phyloP scores from a whole-genome alignment of 768 basidiomycete genomes.

The Mycena albidolilacea region DNA sequence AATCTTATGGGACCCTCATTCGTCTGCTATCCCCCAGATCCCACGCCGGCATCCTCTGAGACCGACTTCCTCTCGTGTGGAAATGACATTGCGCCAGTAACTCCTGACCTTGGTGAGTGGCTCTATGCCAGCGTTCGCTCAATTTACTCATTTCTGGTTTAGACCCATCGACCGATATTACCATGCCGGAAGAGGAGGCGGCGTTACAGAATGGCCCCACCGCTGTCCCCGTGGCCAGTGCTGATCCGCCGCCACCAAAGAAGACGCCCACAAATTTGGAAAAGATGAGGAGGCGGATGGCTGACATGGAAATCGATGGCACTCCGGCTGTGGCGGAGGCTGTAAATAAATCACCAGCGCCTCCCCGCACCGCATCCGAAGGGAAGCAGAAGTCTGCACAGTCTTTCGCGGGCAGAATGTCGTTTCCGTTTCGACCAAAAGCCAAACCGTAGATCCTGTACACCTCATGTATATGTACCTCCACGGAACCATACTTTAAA shows the following conservation, averaged over 20 bases:
- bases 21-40: not conserved
- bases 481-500: not conserved
- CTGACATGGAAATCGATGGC: conserved; percentile 17
- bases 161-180: conserved; percentile 2
- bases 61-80: not conserved
- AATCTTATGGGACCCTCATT: not conserved
- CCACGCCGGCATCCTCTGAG: not conserved
- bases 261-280: conserved; percentile 19
- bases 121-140: not conserved
- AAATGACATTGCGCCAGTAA: not conserved
- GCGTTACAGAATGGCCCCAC: not conserved
- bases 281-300: conserved; percentile 32
- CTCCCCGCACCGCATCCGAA: not conserved
- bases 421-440: conserved; percentile 8
- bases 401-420: not conserved
- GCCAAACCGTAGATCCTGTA: not conserved
- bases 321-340: conserved; percentile 3
- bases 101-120: conserved; percentile 4
- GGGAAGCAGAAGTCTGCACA: conserved; percentile 2
- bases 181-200: conserved; percentile 9
- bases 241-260: not conserved
- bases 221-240: conserved; percentile 10
- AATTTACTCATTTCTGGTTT: not conserved
- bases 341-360: not conserved
- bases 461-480: not conserved